Percentiles rank a stretch among this genome's conserved stretches.
Evolutionary conservation across 495 filamentous ascomycete species (phyloP).

Genomic region (Chaetomium fimeti): DNA sequence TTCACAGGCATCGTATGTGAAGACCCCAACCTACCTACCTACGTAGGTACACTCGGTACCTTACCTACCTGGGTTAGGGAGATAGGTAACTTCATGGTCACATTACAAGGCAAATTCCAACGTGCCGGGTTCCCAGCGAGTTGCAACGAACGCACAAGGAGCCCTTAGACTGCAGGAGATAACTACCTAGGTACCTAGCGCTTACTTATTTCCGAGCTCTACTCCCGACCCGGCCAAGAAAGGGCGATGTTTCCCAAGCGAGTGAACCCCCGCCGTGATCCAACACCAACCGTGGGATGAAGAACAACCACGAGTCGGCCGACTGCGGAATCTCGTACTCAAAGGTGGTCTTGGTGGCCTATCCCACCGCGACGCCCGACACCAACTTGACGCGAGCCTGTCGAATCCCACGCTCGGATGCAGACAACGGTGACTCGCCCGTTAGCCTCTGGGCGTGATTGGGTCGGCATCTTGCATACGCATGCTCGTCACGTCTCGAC

Average conservation of each 20-base stretch:
- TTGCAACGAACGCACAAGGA: no score
- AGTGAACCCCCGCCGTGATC: background rate
- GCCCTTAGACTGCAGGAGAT: no score
- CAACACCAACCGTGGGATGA: background rate
- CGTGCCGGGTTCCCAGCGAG: no score
- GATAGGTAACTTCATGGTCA: no score
- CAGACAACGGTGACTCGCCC: background rate
- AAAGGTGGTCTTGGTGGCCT: background rate
- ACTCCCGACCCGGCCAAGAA: background rate
- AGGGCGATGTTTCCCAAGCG: background rate
- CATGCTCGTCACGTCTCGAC: background rate
- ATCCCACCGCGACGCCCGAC: background rate
- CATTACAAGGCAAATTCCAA: no score
- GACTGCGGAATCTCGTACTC: background rate
- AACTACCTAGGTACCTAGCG: no score
- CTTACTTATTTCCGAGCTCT: no score
- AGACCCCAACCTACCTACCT: no score
- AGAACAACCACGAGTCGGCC: background rate
- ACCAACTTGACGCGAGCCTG: background rate
- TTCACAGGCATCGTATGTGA: no score
- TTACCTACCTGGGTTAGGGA: no score
- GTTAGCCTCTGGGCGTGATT: background rate
- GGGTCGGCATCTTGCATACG: background rate
- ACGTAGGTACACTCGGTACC: no score
- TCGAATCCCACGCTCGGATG: background rate